A percentile compares a stretch with the other conserved stretches of the same genome.
Conservation (phyloP, 2,329 filamentous ascomycete genomes). For the Parascedosporium putredinis region DNA sequence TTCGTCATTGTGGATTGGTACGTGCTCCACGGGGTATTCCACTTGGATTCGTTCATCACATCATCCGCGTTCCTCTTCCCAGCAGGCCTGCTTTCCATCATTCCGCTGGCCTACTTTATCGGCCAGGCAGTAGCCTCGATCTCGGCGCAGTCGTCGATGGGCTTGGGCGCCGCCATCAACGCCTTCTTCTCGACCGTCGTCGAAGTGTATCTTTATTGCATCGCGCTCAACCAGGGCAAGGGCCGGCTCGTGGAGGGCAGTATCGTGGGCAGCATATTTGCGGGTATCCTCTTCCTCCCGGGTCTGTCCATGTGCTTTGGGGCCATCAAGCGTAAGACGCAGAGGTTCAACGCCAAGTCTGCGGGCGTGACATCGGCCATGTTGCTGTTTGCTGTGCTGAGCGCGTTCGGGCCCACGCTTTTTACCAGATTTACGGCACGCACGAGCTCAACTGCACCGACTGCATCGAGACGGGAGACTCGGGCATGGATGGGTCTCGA, state of each 20-base stretch:
- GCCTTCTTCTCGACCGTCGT: conserved; percentile 97
- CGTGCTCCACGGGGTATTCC: conserved; percentile 59
- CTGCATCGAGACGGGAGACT: conserved; percentile 37
- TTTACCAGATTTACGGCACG: conserved; percentile 97
- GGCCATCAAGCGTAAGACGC: conserved; percentile 93
- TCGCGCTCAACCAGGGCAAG: conserved; percentile 87
- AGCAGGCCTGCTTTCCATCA: conserved; percentile 79
- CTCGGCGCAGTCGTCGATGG: conserved; percentile 97
- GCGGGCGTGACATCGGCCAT: conserved; percentile 96
- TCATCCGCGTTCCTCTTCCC: conserved; percentile 79
- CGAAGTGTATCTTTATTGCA: conserved; percentile 94
- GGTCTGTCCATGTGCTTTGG: conserved; percentile 98
- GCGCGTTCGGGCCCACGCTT: conserved; percentile 92
- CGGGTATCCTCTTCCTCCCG: conserved; percentile 86
- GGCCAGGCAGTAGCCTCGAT: conserved; percentile 97
- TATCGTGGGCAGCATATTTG: conserved; percentile 95
- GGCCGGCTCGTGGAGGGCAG: conserved; percentile 88
- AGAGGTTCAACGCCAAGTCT: conserved; percentile 93
- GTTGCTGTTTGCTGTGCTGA: conserved; percentile 91
- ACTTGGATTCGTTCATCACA: conserved; percentile 63
- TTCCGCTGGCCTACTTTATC: conserved; percentile 95
- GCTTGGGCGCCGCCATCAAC: conserved; percentile 90
- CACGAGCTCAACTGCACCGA: conserved; percentile 84
- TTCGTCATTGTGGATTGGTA: conserved; percentile 93
- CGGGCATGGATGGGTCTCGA: conserved; percentile 30